Percentiles rank a stretch among this genome's conserved stretches.
phyloP scores from a whole-genome alignment of 148 eudicot species.

The Fagopyrum homotropicum region DNA sequence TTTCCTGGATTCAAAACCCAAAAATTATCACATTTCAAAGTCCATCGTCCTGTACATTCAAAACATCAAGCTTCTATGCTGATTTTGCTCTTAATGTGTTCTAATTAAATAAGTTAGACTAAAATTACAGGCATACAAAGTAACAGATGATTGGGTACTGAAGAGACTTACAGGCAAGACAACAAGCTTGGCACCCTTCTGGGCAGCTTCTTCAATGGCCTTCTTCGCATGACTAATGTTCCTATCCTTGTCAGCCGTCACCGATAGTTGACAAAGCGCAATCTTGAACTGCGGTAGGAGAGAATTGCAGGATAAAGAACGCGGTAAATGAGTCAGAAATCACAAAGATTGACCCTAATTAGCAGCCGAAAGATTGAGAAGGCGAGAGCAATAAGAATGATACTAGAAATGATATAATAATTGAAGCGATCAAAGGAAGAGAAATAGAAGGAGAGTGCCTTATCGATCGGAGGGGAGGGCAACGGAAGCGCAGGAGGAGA shows the following conservation, averaged over 20 bases:
- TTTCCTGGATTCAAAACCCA: slow-evolving; percentile 50
- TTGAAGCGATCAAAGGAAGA: not conserved
- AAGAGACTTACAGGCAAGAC: slow-evolving; percentile 58
- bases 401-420: not conserved
- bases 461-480: slow-evolving; percentile 52
- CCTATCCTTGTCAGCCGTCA: slow-evolving; percentile 79
- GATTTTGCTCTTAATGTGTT: not conserved
- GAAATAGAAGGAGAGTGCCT: slow-evolving; percentile 22
- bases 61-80: not conserved
- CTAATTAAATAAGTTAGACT: not conserved
- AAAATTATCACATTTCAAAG: slow-evolving; percentile 6
- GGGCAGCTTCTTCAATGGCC: slow-evolving; percentile 78
- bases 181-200: slow-evolving; percentile 81
- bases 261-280: slow-evolving; percentile 83
- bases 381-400: not conserved
- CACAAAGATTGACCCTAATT: not conserved
- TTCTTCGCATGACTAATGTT: slow-evolving; percentile 72
- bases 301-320: not conserved
- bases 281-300: slow-evolving; percentile 62
- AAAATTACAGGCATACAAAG: not conserved
- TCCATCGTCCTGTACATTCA: not conserved
- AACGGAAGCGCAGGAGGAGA: slow-evolving; percentile 57
- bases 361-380: not conserved
- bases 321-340: not conserved
- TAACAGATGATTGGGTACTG: not conserved